Percentiles rank a stretch among this genome's conserved stretches.
Conservation (phyloP, 257 asterid genomes). For the Primulina huaijiensis region DNA sequence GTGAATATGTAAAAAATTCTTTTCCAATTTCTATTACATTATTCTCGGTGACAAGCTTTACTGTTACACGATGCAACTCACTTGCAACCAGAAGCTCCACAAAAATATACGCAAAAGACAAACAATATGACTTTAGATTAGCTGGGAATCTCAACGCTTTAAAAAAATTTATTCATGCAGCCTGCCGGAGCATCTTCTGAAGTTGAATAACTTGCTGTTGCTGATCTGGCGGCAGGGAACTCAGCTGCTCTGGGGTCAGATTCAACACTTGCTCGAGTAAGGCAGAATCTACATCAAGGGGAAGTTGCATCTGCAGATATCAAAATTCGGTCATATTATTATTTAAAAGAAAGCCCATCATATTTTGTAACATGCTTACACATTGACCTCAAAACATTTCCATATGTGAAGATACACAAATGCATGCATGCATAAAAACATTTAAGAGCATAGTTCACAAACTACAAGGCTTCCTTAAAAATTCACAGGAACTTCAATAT, state of each 20-base stretch:
- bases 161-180: conserved; percentile 32
- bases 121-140: background rate
- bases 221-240: conserved; percentile 83
- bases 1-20: conserved; percentile 29
- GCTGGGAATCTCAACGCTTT: background rate
- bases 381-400: background rate
- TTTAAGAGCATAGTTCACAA: background rate
- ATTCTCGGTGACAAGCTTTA: conserved; percentile 9
- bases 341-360: background rate
- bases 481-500: background rate
- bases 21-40: conserved; percentile 20
- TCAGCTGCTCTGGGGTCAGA: conserved; percentile 76
- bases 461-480: background rate
- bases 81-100: conserved; percentile 13
- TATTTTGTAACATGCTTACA: no score
- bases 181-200: conserved; percentile 85
- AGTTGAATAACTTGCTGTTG: conserved; percentile 82
- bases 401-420: background rate
- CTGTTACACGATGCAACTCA: conserved; percentile 28
- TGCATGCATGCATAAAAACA: background rate
- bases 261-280: conserved; percentile 74
- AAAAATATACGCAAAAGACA: conserved; percentile 3
- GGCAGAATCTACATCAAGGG: conserved; percentile 61
- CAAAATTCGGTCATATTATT: background rate
- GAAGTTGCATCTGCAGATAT: conserved; percentile 48